A percentile compares a stretch with the other conserved stretches of the same genome.
Evolutionary conservation across 2,329 filamentous ascomycete species (phyloP).

Genomic region (Epichloe uncinata): DNA sequence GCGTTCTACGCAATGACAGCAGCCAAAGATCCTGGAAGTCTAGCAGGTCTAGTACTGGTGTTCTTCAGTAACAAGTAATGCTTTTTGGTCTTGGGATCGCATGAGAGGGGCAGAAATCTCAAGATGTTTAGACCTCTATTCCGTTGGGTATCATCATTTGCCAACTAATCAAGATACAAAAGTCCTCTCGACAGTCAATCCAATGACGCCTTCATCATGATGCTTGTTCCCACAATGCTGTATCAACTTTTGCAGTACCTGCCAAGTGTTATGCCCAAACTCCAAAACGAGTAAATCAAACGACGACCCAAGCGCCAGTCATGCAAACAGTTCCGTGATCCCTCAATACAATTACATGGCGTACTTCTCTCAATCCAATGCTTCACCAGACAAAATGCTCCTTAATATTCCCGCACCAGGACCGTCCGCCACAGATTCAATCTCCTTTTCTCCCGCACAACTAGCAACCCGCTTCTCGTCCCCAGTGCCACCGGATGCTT

Average conservation of each 20-base stretch:
- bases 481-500: slow-evolving; percentile 35
- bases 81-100: too few relatives aligned
- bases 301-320: not conserved
- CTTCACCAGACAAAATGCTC: slow-evolving; percentile 49
- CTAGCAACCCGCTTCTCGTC: slow-evolving; percentile 73
- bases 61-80: too few relatives aligned
- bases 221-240: not conserved
- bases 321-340: not conserved
- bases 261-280: not conserved
- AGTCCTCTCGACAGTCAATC: not conserved
- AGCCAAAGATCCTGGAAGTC: too few relatives aligned
- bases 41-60: too few relatives aligned
- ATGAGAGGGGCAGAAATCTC: too few relatives aligned
- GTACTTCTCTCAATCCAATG: slow-evolving; percentile 31
- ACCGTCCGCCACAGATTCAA: slow-evolving; percentile 55
- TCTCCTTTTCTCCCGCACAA: slow-evolving; percentile 67
- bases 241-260: not conserved
- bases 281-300: not conserved
- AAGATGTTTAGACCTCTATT: not conserved
- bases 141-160: not conserved
- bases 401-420: slow-evolving; percentile 47
- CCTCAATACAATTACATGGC: not conserved
- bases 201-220: not conserved
- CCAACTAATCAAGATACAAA: not conserved
- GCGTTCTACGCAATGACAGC: too few relatives aligned